Conservation (phyloP, 2,329 filamentous ascomycete species). For the Xylaria sp. region DNA sequence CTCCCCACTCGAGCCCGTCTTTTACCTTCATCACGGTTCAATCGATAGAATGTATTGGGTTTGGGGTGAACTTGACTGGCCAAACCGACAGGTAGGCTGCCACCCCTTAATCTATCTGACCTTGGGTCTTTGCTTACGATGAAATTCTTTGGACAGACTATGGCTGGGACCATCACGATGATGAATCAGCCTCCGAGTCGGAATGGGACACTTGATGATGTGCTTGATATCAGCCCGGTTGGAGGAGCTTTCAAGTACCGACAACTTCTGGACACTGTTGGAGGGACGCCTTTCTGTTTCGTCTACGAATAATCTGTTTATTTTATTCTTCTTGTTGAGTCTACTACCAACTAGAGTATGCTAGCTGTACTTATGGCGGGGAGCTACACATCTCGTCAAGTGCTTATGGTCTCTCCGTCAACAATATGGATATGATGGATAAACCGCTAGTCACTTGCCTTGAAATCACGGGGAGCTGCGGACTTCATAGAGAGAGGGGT, state of each 20-base stretch:
- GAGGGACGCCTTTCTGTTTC: constrained; percentile 56
- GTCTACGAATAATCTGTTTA: constrained; percentile 50
- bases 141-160: constrained; percentile 39
- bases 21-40: constrained; percentile 58
- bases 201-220: constrained; percentile 56
- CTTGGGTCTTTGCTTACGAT: constrained; percentile 28
- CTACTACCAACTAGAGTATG: too few species aligned
- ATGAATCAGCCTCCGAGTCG: constrained; percentile 54
- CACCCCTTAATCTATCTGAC: neutral
- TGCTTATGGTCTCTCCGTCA: neutral
- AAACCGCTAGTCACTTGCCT: neutral
- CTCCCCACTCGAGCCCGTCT: constrained; percentile 57
- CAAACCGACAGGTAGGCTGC: constrained; percentile 49
- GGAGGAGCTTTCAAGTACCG: constrained; percentile 44
- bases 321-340: neutral
- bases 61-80: constrained; percentile 59
- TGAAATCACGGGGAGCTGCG: neutral
- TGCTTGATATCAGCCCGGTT: constrained; percentile 45
- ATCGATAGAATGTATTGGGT: constrained; percentile 61
- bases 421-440: neutral
- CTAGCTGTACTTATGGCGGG: neutral
- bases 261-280: constrained; percentile 55
- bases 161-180: constrained; percentile 56
- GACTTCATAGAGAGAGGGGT: neutral
- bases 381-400: neutral